Evolutionary conservation across 371 early-diverging fungal species (phyloP), one percentile per base, ranked within the genome.

Genomic region (Lichtheimia corymbifera): DNA sequence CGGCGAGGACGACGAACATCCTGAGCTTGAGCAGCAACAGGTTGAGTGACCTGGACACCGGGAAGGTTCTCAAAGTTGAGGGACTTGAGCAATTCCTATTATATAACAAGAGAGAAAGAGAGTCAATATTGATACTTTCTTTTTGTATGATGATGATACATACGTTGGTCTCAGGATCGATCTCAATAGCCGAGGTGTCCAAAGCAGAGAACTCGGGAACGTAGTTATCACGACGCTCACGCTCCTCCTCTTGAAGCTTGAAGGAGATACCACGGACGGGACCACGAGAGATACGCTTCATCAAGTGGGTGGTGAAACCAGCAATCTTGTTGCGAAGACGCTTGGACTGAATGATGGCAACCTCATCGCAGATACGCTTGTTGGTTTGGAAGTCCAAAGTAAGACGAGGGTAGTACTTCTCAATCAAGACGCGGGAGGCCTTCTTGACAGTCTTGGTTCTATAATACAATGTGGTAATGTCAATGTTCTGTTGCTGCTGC

Each of bases 271-370:
- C 99, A 83, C 97, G 97, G 66, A 99, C 99, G 63, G 97, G 97
- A 58, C 99, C 99, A 69, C 95, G 92, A 80, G 96, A 95, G 66
- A 99, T 97, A 87, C 99, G 96, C 88, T 96, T 96, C 97, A 99
- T 98, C 89, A 99, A 89, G 82, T 98, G 98, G 69, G 99, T 99
- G 81, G 99, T 97, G 93, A 98, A 99, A 71, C 99, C 99, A 71
- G 99, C 99, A 75, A 99, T 97, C 92, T 99, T 97, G 93, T 99
- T 99, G 83, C 99, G 93, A 73, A 99, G 93, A 74, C 98, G 95
- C 94, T 99, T 99, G 77, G 97, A 93, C 69, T 97, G 87, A 71
- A 99, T 97, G 79, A 96, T 91, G 70, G 99, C 96, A 61, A 99
- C 98, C 82, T 97, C 98, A 82, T 93, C 91, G 78, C 91, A 89